Percentiles rank a stretch among this genome's conserved stretches.
phyloP scores from a whole-genome alignment of 2,329 filamentous ascomycete species.

The Conoideocrella luteorostrata region DNA sequence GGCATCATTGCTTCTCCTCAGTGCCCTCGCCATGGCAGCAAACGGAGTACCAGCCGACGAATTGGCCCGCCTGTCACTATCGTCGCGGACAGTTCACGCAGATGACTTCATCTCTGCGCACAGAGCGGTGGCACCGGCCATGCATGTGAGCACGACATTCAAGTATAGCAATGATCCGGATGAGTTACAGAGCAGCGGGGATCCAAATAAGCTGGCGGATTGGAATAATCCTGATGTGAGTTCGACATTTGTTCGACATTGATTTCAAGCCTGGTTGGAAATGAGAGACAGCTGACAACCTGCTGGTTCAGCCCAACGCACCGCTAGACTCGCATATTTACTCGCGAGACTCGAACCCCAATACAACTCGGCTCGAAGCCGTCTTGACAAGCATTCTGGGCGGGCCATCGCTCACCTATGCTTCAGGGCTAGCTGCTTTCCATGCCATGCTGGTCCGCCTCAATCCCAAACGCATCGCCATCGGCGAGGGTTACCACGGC shows the following conservation, averaged over 20 bases:
- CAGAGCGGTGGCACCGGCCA: constrained; percentile 76
- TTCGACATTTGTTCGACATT: too few relatives aligned
- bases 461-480: constrained; percentile 76
- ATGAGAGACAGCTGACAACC: too few relatives aligned
- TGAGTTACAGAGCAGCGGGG: constrained; percentile 38
- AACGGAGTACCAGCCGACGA: constrained; percentile 2
- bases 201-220: constrained; percentile 37
- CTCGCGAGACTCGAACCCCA: constrained; percentile 73
- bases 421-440: constrained; percentile 80
- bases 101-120: constrained; percentile 71
- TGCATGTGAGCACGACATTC: constrained; percentile 90
- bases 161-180: constrained; percentile 70
- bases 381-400: constrained; percentile 69
- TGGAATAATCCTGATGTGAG: constrained; percentile 52
- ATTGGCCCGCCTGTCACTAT: constrained; percentile 37
- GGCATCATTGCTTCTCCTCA: not conserved
- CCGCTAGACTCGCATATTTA: constrained; percentile 67
- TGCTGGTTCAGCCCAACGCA: constrained; percentile 37
- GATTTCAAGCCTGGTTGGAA: too few relatives aligned
- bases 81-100: constrained; percentile 73
- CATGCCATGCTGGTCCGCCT: constrained; percentile 80
- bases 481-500: constrained; percentile 85
- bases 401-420: constrained; percentile 68
- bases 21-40: constrained; percentile 5
- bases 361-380: constrained; percentile 77